Evolutionary conservation across 345 rosid genomes (phyloP), one percentile per base, ranked within the genome.

Genomic region (Rhizophora mangle): DNA sequence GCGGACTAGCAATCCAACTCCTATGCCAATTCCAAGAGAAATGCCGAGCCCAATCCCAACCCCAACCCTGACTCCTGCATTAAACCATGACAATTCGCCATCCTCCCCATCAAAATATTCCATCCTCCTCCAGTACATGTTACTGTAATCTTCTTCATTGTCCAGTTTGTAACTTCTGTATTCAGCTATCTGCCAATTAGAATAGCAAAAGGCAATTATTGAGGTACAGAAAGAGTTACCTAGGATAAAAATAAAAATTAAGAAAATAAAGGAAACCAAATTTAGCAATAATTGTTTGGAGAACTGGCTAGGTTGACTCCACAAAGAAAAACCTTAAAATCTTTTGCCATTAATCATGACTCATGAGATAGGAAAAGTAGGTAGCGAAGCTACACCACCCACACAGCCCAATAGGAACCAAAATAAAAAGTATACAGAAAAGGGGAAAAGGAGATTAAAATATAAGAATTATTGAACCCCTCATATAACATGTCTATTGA

Each of bases 41-140:
- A 92, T 83, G 54, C 99, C 96, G 21, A 94, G 99, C 22, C 99
- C 97, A 36, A 95, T 90, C 31, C 99, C 98, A 19, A 94, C 97
- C 29, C 98, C 97, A 71, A 91, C 98, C 56, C 97, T 82, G 32
- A 94, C 97, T 46, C 99, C 99, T 0, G 99, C 96, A 68, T 90
- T 95, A 74, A 95, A 92, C 99, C 96, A 95, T 1, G 96, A 87
- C 62, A 94, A 88, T 74, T 91, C 96, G 1, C 98, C 96, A 56
- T 91, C 95, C 81, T 89, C 98, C 10, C 82, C 78, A 13, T 88
- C 96, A 66, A 83, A 69, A 68, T 78, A 86, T 74, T 86, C 90
- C 18, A 74, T 77, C 72, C 89, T 78, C 78, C 84, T 78, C 96
- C 92, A 78, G 83, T 88, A 85, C 85, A 87, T 73, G 78, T 78